These are phyloP conservation scores for Collybia nuda DNA, from an alignment of 768 basidiomycete genomes.

Conservation along the genomic window DNA sequence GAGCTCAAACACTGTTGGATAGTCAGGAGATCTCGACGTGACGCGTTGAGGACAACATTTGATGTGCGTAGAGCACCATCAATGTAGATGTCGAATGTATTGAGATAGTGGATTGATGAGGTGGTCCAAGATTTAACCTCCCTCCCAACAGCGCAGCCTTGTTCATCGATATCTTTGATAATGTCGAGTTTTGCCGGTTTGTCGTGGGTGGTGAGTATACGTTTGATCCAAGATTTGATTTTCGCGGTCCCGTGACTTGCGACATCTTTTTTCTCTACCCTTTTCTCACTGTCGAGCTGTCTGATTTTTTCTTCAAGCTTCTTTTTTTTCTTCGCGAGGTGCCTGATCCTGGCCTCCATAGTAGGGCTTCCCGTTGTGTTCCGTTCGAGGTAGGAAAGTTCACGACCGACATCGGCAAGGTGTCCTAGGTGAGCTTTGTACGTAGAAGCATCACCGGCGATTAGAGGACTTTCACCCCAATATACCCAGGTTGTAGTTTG, in stretches of 20 bases:
- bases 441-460: slow-evolving; percentile 31
- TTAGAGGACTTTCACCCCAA: slow-evolving; percentile 36
- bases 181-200: slow-evolving; percentile 37
- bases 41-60: slow-evolving; percentile 49
- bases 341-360: slow-evolving; percentile 39
- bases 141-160: slow-evolving; percentile 37
- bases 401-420: slow-evolving; percentile 26
- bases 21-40: slow-evolving; percentile 53
- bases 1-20: slow-evolving; percentile 54
- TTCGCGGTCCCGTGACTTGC: slow-evolving; percentile 40
- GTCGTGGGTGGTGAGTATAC: slow-evolving; percentile 43
- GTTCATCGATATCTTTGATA: slow-evolving; percentile 39
- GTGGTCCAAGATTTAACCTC: slow-evolving; percentile 25
- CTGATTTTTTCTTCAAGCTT: slow-evolving; percentile 33
- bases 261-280: slow-evolving; percentile 22
- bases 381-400: slow-evolving; percentile 18
- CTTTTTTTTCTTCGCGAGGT: slow-evolving; percentile 41
- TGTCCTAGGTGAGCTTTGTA: slow-evolving; percentile 27
- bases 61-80: slow-evolving; percentile 41
- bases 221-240: slow-evolving; percentile 65
- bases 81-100: slow-evolving; percentile 34
- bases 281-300: slow-evolving; percentile 23
- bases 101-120: slow-evolving; percentile 1
- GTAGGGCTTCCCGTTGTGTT: slow-evolving; percentile 12
- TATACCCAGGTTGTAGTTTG: slow-evolving; percentile 33